Base-by-base conservation (phyloP, 148 eudicot genomes). In the Agrostemma githago region DNA sequence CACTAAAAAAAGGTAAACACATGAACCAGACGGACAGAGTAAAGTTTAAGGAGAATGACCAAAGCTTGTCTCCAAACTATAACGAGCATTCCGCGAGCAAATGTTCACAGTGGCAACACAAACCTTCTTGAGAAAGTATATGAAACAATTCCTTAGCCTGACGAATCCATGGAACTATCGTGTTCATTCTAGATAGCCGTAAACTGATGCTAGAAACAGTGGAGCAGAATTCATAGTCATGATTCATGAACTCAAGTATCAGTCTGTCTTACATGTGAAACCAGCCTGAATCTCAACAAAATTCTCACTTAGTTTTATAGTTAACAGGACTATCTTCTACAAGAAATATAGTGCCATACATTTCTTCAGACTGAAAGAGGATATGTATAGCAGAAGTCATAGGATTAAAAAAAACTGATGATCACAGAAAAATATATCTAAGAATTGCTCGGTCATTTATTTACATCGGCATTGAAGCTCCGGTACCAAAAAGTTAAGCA, bases 401-500 rank as follows among this genome's bases (percentile, higher is more conserved):
- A 41, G 21, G 42, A 21, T 64, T 64, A 26, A 20, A 54, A 14
- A 66, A 1, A 63, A 42, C 40, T 6, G 10, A 37, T 37, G 42
- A 19, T 20, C 3, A 56, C 8, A 6, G 46, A 66, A 12, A 74
- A 21, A 34, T 43, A 17, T 39, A 20, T n/a, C 67, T 43, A 54
- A 57, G 73, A 26, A 21, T 62, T 38, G 41, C 40, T 26, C 20
- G 43, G 37, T 51, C 74, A 20, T 48, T 5, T 56, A 70, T 60
- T 69, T 60, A 44, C 78, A 79, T 67, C 70, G 58, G 61, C 26
- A 7, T 43, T 15, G 4, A 19, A 74, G 57, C 14, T 57, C 58
- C 62, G 12, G 12, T 5, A 56, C 67, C 70, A 56, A 79, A 64
- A 70, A 53, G 5, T 20, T 70, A 40, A 8, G 54, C 58, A 10